phyloP scores from a whole-genome alignment of 345 rosid genomes.

The Citrus medica region DNA sequence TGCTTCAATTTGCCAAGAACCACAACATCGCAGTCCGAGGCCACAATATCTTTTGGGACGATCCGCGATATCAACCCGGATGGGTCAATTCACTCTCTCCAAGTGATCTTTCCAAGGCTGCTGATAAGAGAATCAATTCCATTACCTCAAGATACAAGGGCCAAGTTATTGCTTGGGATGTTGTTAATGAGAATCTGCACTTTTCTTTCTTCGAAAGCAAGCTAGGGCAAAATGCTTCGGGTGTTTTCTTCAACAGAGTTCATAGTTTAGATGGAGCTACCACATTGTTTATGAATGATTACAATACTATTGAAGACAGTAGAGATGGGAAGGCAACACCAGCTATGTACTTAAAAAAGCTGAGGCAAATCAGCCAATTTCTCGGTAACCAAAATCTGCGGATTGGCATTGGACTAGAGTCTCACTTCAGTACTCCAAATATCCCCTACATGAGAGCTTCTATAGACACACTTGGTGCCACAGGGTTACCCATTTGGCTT shows the following conservation, averaged over 20 bases:
- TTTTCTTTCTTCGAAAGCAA: constrained; percentile 51
- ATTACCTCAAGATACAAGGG: constrained; percentile 57
- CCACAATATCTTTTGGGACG: constrained; percentile 71
- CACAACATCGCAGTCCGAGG: constrained; percentile 54
- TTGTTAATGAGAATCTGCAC: constrained; percentile 69
- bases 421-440: constrained; percentile 54
- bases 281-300: constrained; percentile 65
- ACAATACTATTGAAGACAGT: constrained; percentile 56
- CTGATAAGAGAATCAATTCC: constrained; percentile 32
- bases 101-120: constrained; percentile 26
- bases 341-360: constrained; percentile 42
- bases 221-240: constrained; percentile 44
- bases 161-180: constrained; percentile 64
- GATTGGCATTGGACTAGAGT: constrained; percentile 72
- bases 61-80: constrained; percentile 38
- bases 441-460: constrained; percentile 67
- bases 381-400: constrained; percentile 1
- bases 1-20: constrained; percentile 45
- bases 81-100: constrained; percentile 51
- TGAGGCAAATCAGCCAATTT: constrained; percentile 34
- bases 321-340: constrained; percentile 36
- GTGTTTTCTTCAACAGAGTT: constrained; percentile 29
- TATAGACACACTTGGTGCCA: constrained; percentile 52
- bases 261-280: constrained; percentile 21
- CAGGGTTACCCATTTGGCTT: constrained; percentile 67